Evolutionary conservation across 1,139 yeast genomes (phyloP), one percentile per base, ranked within the genome.

Genomic region (Taiozyma sp.): DNA sequence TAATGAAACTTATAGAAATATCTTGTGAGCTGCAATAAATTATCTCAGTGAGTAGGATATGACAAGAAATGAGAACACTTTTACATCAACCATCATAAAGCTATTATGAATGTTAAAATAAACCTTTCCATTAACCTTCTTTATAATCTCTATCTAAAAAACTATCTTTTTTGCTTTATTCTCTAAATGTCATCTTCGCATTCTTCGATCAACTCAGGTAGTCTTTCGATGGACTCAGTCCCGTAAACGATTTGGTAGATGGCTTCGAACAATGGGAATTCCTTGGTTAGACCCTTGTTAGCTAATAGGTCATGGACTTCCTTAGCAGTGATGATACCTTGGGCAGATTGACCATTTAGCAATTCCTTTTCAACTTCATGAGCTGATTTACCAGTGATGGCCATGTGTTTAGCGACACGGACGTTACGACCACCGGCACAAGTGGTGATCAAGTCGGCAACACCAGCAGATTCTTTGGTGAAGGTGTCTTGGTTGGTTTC

Each of bases 371-470:
- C 96, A 56, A 91, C 86, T 64, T 81, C 88, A 70, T 77, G 75
- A 45, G 95, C 88, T 56, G 78, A 74, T 57, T 81, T 85, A 53
- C 80, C 79, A 60, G 85, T 71, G 66, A 79, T 76, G 50, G 84
- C 79, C 85, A 80, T 83, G 67, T 76, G 85, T 62, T 76, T 79
- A 50, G 90, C 96, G 54, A 88, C 93, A 68, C 85, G 79, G 60
- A 85, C 91, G 69, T 88, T 88, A 71, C 96, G 78, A 63, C 96
- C 96, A 59, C 95, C 95, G 14, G 93, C 80, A 71, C 96, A 88
- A 26, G 96, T 86, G 48, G 96, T 89, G 69, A 88, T 88, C 64
- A 88, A 78, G 70, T 89, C 96, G 47, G 96, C 96, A 47, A 88
- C 95, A 70, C 96, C 96, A 37, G 95, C 93, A 59, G 86, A 77